Conservation (phyloP, 768 basidiomycete species). For the Rhodotorula kratochvilovae region DNA sequence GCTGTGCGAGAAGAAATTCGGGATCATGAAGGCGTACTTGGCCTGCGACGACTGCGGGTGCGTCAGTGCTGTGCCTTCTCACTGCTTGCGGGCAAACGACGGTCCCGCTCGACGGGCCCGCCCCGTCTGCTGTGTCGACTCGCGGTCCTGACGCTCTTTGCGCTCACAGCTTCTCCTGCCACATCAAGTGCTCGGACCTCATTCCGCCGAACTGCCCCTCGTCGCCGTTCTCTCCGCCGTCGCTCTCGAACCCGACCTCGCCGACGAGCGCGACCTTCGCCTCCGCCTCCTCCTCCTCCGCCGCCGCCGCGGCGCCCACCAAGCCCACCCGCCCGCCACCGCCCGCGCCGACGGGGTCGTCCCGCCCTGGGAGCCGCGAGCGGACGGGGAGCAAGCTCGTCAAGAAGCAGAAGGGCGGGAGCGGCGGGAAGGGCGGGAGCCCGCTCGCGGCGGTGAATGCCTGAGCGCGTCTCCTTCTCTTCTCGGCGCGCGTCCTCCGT, state of each 20-base stretch:
- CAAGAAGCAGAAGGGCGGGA: conserved; percentile 4
- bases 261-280: neutral
- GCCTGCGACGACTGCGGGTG: conserved; percentile 86
- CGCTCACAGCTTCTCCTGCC: conserved; percentile 4
- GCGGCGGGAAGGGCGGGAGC: neutral
- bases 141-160: conserved; percentile 58
- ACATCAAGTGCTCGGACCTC: conserved; percentile 33
- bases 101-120: no score
- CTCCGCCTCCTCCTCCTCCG: neutral
- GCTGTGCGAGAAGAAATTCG: conserved; percentile 72
- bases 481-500: neutral
- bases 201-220: conserved; percentile 6
- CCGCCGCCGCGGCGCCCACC: neutral
- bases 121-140: no score
- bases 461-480: neutral
- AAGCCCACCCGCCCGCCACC: conserved; percentile 11
- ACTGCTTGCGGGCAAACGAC: no score
- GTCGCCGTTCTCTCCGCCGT: neutral
- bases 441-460: neutral
- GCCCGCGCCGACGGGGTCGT: neutral
- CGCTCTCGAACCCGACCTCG: neutral
- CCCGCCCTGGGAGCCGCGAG: neutral
- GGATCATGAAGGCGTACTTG: conserved; percentile 71
- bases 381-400: conserved; percentile 23
- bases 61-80: conserved; percentile 51